A percentile compares a stretch with the other conserved stretches of the same genome.
Evolutionary conservation across 768 basidiomycete genomes (phyloP).

Genomic region (Serendipita sp.): DNA sequence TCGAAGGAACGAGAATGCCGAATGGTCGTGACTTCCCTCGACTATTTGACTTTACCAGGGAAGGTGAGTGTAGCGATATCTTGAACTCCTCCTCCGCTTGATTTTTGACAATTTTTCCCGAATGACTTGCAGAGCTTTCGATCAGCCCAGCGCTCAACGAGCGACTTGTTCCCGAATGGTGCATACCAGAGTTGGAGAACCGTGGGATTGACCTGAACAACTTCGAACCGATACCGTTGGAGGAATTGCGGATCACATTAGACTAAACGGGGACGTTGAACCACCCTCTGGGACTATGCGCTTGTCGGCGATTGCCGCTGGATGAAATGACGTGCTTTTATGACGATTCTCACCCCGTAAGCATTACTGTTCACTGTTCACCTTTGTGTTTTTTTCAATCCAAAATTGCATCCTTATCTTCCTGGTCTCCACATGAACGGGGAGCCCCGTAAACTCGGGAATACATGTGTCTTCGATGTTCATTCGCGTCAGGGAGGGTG

Average conservation of each 20-base stretch:
- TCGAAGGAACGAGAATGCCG: slow-evolving; percentile 84
- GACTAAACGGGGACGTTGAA: slow-evolving; percentile 38
- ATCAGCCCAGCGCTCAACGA: slow-evolving; percentile 89
- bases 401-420: no score
- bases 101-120: slow-evolving; percentile 6
- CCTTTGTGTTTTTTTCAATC: no score
- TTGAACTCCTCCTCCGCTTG: slow-evolving; percentile 5
- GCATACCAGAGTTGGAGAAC: slow-evolving; percentile 74
- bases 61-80: slow-evolving; percentile 43
- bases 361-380: not conserved
- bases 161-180: slow-evolving; percentile 77
- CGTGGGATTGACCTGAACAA: slow-evolving; percentile 75
- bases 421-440: no score
- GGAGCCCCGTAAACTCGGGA: no score
- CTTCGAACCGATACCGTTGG: slow-evolving; percentile 95
- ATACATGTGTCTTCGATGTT: no score
- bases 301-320: no score
- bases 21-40: slow-evolving; percentile 92
- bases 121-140: slow-evolving; percentile 62
- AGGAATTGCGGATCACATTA: slow-evolving; percentile 85
- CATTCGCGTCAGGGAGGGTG: not conserved
- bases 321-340: not conserved
- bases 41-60: slow-evolving; percentile 89
- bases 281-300: not conserved
- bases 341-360: not conserved